These are phyloP conservation scores for Cicer bijugum DNA, from an alignment of 306 rosid genomes.

Conservation along the genomic window DNA sequence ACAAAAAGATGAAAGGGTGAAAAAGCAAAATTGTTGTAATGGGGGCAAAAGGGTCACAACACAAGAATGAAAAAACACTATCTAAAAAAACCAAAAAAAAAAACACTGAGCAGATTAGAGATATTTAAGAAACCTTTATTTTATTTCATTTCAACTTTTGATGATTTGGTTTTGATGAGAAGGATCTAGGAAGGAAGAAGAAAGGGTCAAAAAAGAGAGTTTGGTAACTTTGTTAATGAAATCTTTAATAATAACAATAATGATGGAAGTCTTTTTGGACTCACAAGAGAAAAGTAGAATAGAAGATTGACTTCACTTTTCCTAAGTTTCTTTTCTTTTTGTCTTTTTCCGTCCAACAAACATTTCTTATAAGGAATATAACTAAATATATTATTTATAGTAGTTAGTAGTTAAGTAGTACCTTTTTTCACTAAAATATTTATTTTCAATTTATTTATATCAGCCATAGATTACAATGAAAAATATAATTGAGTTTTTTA, in stretches of 20 bases:
- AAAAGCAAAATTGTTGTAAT: conserved; percentile 20
- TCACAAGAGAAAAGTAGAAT: conserved; percentile 32
- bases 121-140: conserved; percentile 29
- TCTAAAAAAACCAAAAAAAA: conserved; percentile 17
- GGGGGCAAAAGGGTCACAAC: conserved; percentile 24
- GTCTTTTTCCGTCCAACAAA: conserved; percentile 35
- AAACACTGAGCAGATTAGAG: conserved; percentile 39
- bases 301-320: conserved; percentile 48
- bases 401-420: too few species aligned
- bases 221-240: conserved; percentile 33
- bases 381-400: too few species aligned
- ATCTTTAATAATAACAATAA: conserved; percentile 3
- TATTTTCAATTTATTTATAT: too few species aligned
- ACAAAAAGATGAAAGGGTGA: conserved; percentile 28
- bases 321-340: conserved; percentile 5
- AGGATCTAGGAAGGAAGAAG: conserved; percentile 33
- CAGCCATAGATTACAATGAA: too few species aligned
- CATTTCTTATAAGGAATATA: too few species aligned
- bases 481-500: too few species aligned
- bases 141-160: conserved; percentile 10
- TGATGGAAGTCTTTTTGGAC: conserved; percentile 56
- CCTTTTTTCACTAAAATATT: too few species aligned
- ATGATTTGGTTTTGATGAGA: conserved; percentile 46
- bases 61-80: conserved; percentile 19
- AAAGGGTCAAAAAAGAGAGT: conserved; percentile 31